Conservation (phyloP, 805 yeast species). For the Schizosaccharomyces japonicus region DNA sequence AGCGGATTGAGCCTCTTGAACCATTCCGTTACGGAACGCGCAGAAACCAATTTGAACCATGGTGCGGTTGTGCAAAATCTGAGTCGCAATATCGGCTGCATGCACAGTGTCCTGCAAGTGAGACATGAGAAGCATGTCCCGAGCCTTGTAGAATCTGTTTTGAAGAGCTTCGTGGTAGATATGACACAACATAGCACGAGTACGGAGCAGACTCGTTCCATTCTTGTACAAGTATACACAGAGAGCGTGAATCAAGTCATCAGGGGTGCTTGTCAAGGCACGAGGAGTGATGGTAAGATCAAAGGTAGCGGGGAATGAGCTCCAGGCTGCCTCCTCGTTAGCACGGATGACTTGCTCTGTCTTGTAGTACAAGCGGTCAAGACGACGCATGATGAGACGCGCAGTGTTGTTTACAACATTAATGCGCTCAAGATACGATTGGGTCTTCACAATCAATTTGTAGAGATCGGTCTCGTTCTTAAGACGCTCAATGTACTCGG, state of each 20-base stretch:
- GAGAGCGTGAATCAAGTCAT: slow-evolving; percentile 36
- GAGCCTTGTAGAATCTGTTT: slow-evolving; percentile 59
- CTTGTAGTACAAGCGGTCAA: slow-evolving; percentile 85
- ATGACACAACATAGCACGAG: slow-evolving; percentile 62
- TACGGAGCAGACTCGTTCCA: slow-evolving; percentile 42
- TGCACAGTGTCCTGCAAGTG: slow-evolving; percentile 66
- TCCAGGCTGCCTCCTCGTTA: slow-evolving; percentile 61
- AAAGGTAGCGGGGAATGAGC: slow-evolving; percentile 20
- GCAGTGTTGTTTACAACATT: slow-evolving; percentile 21
- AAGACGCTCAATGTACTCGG: slow-evolving; percentile 74
- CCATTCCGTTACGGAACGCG: slow-evolving; percentile 76
- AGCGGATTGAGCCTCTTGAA: slow-evolving; percentile 66
- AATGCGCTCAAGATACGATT: slow-evolving; percentile 54
- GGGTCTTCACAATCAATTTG: slow-evolving; percentile 57
- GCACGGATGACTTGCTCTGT: slow-evolving; percentile 47
- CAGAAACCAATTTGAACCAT: slow-evolving; percentile 85
- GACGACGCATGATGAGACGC: slow-evolving; percentile 57
- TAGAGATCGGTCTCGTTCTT: slow-evolving; percentile 66
- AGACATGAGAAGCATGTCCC: slow-evolving; percentile 68
- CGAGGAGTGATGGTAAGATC: slow-evolving; percentile 18
- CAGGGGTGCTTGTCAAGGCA: slow-evolving; percentile 21
- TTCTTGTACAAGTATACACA: slow-evolving; percentile 44
- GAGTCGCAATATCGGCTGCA: slow-evolving; percentile 62
- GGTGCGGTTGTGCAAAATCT: slow-evolving; percentile 83
- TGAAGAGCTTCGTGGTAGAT: slow-evolving; percentile 82